phyloP scores from a whole-genome alignment of 257 asterid species.

The Lantana camara region DNA sequence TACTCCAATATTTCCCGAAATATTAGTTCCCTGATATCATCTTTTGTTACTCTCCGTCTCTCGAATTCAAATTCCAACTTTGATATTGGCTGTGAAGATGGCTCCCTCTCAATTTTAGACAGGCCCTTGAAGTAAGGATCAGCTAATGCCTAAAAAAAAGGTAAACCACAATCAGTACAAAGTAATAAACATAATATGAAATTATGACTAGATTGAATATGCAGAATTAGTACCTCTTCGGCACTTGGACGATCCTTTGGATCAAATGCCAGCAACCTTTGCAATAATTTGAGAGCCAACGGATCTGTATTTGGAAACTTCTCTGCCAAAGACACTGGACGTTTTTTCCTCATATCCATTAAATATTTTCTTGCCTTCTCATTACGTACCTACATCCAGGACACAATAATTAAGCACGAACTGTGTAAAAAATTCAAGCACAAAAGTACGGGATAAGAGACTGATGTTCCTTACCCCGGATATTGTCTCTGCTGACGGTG shows the following conservation, averaged over 20 bases:
- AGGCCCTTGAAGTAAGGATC: slow-evolving; percentile 94
- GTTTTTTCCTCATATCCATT: slow-evolving; percentile 66
- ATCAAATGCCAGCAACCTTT: slow-evolving; percentile 80
- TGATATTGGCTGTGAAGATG: slow-evolving; percentile 84
- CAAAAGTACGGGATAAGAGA: slow-evolving; percentile 3
- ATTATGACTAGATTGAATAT: background rate
- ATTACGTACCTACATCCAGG: slow-evolving; percentile 74
- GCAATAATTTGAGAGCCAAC: slow-evolving; percentile 67
- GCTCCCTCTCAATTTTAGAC: slow-evolving; percentile 88
- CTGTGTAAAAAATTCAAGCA: slow-evolving; percentile 21
- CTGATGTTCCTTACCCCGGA: slow-evolving; percentile 52
- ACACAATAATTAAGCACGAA: slow-evolving; percentile 15
- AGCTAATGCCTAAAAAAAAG: slow-evolving; percentile 65
- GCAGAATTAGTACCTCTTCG: slow-evolving; percentile 56
- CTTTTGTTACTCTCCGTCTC: slow-evolving; percentile 78
- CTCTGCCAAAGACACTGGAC: slow-evolving; percentile 54
- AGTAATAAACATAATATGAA: background rate
- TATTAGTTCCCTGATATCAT: slow-evolving; percentile 80
- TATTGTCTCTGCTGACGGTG: slow-evolving; percentile 74
- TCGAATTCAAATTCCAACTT: slow-evolving; percentile 96
- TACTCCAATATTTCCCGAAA: slow-evolving; percentile 87
- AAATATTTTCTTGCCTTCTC: slow-evolving; percentile 94
- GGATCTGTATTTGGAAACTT: slow-evolving; percentile 78
- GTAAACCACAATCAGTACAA: slow-evolving; percentile 21
- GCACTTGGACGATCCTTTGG: slow-evolving; percentile 96